Conservation (phyloP, 1,284 basidiomycete species). For the Ustilago bromivora region DNA sequence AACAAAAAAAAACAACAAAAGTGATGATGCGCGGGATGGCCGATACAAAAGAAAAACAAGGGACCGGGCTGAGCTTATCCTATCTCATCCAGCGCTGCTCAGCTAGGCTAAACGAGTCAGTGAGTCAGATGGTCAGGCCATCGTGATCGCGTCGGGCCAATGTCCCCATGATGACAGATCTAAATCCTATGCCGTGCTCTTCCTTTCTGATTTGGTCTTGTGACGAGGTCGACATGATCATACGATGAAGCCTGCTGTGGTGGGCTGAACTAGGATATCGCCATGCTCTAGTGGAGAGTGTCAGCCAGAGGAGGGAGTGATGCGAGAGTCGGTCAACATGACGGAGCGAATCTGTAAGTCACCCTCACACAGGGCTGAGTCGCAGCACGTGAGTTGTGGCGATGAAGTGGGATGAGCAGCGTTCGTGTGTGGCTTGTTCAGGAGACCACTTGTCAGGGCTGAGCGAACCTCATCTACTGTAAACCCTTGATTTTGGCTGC, state of each 20-base stretch:
- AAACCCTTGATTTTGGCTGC: constrained; percentile 1
- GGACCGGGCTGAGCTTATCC: constrained; percentile 10
- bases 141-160: neutral
- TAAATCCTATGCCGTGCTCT: neutral
- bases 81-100: neutral
- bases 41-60: neutral
- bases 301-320: neutral
- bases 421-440: neutral
- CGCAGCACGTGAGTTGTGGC: neutral
- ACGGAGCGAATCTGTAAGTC: neutral
- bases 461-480: neutral
- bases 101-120: neutral
- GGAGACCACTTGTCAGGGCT: neutral
- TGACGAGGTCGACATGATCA: neutral
- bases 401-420: neutral
- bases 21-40: neutral
- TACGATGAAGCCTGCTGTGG: neutral
- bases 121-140: constrained; percentile 4
- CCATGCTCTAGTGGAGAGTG: neutral
- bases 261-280: neutral
- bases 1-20: neutral
- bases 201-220: neutral
- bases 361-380: neutral
- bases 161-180: neutral
- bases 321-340: neutral